Conservation (phyloP, 2,329 filamentous ascomycete species). For the Pseudocercospora vitis region DNA sequence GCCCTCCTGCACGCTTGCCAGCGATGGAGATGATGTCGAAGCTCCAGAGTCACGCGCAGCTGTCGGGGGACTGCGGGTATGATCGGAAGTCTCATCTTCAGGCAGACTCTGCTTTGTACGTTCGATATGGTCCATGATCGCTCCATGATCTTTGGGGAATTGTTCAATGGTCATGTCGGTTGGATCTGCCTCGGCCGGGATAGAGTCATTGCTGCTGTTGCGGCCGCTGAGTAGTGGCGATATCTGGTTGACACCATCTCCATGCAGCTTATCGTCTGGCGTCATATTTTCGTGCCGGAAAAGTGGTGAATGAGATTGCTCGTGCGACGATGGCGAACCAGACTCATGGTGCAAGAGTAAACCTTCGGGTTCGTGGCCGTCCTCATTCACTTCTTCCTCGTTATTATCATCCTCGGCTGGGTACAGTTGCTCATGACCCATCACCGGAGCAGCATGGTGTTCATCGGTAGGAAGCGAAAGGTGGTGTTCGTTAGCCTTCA, state of each 20-base stretch:
- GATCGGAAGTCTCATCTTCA: conserved; percentile 28
- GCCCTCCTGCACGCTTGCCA: conserved; percentile 35
- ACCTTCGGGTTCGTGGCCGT: conserved; percentile 26
- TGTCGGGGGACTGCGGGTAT: conserved; percentile 10
- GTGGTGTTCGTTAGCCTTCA: neutral
- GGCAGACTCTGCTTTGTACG: conserved; percentile 27
- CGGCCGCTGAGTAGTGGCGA: conserved; percentile 16
- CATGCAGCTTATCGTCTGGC: conserved; percentile 25
- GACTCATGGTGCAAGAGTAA: conserved; percentile 42
- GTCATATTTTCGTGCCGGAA: conserved; percentile 37
- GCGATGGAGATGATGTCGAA: conserved; percentile 22
- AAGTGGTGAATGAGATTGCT: conserved; percentile 33
- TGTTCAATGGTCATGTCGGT: conserved; percentile 36
- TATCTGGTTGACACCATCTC: conserved; percentile 10
- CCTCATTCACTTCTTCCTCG: conserved; percentile 17
- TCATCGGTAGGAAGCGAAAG: conserved; percentile 7
- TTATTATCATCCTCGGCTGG: conserved; percentile 8
- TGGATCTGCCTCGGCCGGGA: conserved; percentile 29
- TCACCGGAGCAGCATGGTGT: conserved; percentile 32
- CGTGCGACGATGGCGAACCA: conserved; percentile 27
- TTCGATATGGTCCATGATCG: conserved; percentile 37
- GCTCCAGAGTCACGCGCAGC: conserved; percentile 17
- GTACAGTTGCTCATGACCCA: conserved; percentile 35
- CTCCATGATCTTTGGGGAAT: conserved; percentile 39
- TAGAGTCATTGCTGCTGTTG: conserved; percentile 22